These are phyloP conservation scores for Teunomyces atbi DNA, from an alignment of 805 yeast species.

Conservation along the genomic window DNA sequence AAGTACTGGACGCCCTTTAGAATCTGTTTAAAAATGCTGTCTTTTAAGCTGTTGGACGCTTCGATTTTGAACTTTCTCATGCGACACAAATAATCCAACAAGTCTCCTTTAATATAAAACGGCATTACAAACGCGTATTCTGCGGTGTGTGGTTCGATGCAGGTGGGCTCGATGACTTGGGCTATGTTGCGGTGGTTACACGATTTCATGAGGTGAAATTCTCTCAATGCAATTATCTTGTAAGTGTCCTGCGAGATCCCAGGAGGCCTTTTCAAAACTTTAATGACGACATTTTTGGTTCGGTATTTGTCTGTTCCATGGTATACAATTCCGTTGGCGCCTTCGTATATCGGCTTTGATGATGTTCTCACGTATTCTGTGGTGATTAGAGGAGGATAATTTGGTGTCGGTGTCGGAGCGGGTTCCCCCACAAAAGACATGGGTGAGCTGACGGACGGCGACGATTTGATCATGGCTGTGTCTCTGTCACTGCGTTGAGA, in stretches of 20 bases:
- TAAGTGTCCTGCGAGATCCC: constrained; percentile 2
- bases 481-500: neutral
- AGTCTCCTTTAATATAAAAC: constrained; percentile 47
- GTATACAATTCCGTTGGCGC: constrained; percentile 39
- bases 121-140: constrained; percentile 40
- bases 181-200: constrained; percentile 31
- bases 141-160: constrained; percentile 7
- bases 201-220: constrained; percentile 26
- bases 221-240: constrained; percentile 24
- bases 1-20: constrained; percentile 44
- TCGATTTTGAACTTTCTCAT: constrained; percentile 35
- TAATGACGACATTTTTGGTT: constrained; percentile 26
- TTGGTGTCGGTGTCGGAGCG: neutral
- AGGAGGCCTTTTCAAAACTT: constrained; percentile 25
- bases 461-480: neutral
- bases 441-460: neutral
- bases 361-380: constrained; percentile 23
- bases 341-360: constrained; percentile 38
- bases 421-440: neutral
- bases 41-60: constrained; percentile 36
- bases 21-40: constrained; percentile 46
- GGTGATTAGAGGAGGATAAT: neutral
- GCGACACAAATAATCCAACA: constrained; percentile 41
- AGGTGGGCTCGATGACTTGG: constrained; percentile 24
- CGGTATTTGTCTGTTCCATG: constrained; percentile 27